phyloP scores from a whole-genome alignment of 768 basidiomycete species.

The Hygrocybe coccinea region DNA sequence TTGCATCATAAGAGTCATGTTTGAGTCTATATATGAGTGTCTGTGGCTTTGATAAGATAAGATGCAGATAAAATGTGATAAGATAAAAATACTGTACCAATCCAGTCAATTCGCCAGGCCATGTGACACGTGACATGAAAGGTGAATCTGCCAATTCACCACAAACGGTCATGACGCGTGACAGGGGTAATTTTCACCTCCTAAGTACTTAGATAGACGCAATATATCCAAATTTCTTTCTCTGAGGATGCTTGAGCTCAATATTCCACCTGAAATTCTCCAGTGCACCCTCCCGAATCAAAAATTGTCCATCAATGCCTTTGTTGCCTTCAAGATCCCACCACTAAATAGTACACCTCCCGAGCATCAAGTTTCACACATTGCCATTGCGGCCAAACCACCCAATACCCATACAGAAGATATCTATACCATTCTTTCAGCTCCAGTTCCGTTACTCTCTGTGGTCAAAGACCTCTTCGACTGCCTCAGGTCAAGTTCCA shows the following conservation, averaged over 20 bases:
- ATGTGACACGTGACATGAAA: slow-evolving; percentile 14
- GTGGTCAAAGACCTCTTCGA: not conserved
- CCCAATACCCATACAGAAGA: not conserved
- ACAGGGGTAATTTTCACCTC: not conserved
- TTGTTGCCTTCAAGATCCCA: not conserved
- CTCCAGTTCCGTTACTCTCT: too few relatives aligned
- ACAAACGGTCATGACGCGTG: not conserved
- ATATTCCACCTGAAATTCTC: not conserved
- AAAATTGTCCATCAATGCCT: not conserved
- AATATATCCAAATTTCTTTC: not conserved
- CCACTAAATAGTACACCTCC: not conserved
- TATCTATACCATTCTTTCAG: too few relatives aligned
- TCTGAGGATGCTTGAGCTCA: not conserved
- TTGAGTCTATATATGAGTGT: too few relatives aligned
- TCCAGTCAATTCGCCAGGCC: slow-evolving; percentile 15
- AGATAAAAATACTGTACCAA: too few relatives aligned
- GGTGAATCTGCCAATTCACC: slow-evolving; percentile 13
- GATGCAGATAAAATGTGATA: too few relatives aligned
- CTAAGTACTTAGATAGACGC: too few relatives aligned
- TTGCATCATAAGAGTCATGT: too few relatives aligned
- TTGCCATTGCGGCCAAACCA: not conserved
- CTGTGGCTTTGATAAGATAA: too few relatives aligned
- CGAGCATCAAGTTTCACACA: not conserved
- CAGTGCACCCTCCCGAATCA: not conserved
- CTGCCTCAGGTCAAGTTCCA: not conserved